phyloP scores from a whole-genome alignment of 192 early-diverging fungal species.

The Coemansia sp. region DNA sequence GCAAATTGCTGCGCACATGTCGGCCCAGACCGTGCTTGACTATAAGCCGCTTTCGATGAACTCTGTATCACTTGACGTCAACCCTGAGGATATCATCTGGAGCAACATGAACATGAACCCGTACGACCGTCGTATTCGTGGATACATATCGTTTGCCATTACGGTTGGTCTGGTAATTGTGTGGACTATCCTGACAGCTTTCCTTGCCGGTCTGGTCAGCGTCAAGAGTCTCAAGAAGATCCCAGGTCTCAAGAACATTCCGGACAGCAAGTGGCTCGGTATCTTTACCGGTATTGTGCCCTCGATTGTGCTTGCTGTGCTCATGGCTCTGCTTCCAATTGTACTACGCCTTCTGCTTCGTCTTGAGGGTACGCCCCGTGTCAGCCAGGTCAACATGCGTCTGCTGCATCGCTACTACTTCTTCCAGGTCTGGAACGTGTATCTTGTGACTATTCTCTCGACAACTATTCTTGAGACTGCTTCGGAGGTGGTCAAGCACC shows the following conservation, averaged over 20 bases:
- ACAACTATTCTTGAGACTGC: conserved; percentile 58
- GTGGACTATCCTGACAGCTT: conserved; percentile 70
- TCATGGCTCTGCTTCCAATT: conserved; percentile 74
- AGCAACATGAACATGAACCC: conserved; percentile 69
- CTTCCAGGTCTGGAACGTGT: conserved; percentile 81
- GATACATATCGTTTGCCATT: conserved; percentile 53
- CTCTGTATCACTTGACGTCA: conserved; percentile 65
- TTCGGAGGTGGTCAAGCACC: conserved; percentile 23
- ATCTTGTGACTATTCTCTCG: conserved; percentile 75
- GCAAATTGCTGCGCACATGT: conserved; percentile 80
- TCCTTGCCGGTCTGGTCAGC: conserved; percentile 56
- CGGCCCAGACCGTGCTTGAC: conserved; percentile 66
- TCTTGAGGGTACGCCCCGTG: conserved; percentile 63
- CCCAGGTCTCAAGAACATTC: conserved; percentile 49
- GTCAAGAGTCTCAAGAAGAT: conserved; percentile 57
- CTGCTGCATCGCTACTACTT: conserved; percentile 76
- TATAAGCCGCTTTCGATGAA: conserved; percentile 66
- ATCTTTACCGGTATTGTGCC: conserved; percentile 81
- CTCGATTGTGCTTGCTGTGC: conserved; percentile 61
- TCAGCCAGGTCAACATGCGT: conserved; percentile 62
- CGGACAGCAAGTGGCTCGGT: conserved; percentile 40
- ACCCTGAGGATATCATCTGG: conserved; percentile 84
- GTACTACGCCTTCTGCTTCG: conserved; percentile 63
- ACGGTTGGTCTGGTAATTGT: conserved; percentile 65
- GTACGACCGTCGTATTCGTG: conserved; percentile 59